Evolutionary conservation across 192 early-diverging fungal genomes (phyloP), one percentile per base, ranked within the genome.

Genomic region (Lobosporangium transversale): DNA sequence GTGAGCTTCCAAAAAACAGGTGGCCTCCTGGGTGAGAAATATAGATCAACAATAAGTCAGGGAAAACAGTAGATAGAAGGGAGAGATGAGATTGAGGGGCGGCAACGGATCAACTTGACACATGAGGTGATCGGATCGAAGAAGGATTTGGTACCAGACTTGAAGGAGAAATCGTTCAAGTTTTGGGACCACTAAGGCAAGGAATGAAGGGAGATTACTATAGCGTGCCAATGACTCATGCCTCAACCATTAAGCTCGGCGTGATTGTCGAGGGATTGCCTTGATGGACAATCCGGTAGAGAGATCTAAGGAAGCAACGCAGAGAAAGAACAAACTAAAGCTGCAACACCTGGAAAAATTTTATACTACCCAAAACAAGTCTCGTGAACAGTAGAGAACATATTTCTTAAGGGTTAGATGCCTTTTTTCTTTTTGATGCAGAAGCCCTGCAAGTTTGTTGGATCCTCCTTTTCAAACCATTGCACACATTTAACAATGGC

Each of bases 141-240:
- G 53, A 76, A 48, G 73, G 73, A 62, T 40, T 14, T 40, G 37
- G 8, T 10, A 40, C 8, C 37, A 40, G 37, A 40, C 8, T 10
- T 18, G 29, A 32, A 32, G 31, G 7, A 29, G 4, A 30, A 53
- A 53, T 6, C 51, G 17, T 42, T 42, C 14, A 56, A 26, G 30
- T 20, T 17, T 27, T n/a, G 33, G 18, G 20, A 17, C 42, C 3
- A 26, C 27, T 17, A 26, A 44, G 73, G 73, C 73, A 76, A 59
- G 47, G 51, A 29, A 67, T 67, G 73, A 52, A 67, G 73, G 73
- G 64, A 74, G 70, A 76, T 63, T 47, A 37, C 23, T 76, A 35
- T 76, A 50, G 59, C 73, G 73, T 67, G 73, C 63, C 64, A 67
- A 62, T 76, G 73, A 76, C 73, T 76, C 73, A 76, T 76, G 43